Conservation (phyloP, 768 basidiomycete genomes). For the Phylloporus sp. region DNA sequence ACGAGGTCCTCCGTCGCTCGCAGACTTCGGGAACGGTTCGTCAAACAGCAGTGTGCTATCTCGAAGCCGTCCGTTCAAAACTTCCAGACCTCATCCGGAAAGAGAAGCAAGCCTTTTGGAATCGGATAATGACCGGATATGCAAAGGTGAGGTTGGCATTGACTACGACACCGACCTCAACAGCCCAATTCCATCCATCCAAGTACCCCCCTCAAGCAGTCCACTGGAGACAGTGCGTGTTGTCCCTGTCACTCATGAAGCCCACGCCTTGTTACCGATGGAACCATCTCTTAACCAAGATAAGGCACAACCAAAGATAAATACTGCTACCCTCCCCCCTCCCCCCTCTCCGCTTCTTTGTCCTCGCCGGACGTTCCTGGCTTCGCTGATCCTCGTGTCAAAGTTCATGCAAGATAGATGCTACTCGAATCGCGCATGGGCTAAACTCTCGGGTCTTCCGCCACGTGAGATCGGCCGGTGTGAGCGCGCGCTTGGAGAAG, state of each 20-base stretch:
- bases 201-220: constrained; percentile 19
- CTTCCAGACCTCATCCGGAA: constrained; percentile 58
- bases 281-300: constrained; percentile 13
- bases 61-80: constrained; percentile 75
- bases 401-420: constrained; percentile 94
- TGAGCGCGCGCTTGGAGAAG: constrained; percentile 81
- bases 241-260: constrained; percentile 24
- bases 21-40: constrained; percentile 80
- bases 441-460: constrained; percentile 84
- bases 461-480: constrained; percentile 83
- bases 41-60: constrained; percentile 84
- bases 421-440: constrained; percentile 93
- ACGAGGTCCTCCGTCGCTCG: constrained; percentile 84
- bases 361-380: constrained; percentile 84
- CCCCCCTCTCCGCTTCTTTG: constrained; percentile 84
- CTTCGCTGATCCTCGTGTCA: constrained; percentile 81
- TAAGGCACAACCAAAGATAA: constrained; percentile 10
- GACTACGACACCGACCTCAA: constrained; percentile 37
- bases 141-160: constrained; percentile 41
- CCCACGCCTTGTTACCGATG: constrained; percentile 13
- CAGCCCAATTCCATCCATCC: constrained; percentile 5
- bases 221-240: constrained; percentile 45
- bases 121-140: constrained; percentile 41
- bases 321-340: constrained; percentile 25
- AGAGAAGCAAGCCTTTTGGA: constrained; percentile 46